A percentile compares a stretch with the other conserved stretches of the same genome.
phyloP scores from a whole-genome alignment of 176 grass and related monocot species.

The Otatea glauca region DNA sequence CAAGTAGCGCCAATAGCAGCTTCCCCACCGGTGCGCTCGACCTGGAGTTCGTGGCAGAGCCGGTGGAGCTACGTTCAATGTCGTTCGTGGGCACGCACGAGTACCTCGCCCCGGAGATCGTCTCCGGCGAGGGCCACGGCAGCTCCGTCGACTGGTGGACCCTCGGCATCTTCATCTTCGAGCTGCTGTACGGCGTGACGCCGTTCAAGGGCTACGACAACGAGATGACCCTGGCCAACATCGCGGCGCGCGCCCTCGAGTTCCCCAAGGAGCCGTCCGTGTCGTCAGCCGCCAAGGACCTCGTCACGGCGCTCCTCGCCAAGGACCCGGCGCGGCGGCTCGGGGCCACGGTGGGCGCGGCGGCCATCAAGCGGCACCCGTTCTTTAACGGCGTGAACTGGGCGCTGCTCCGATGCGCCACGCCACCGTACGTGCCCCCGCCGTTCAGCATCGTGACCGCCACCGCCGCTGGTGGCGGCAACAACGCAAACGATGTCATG shows the following conservation, averaged over 20 bases:
- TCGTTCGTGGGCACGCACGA: constrained; percentile 98
- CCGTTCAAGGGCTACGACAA: constrained; percentile 90
- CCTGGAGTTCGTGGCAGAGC: constrained; percentile 87
- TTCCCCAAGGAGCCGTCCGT: constrained; percentile 77
- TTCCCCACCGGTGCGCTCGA: constrained; percentile 37
- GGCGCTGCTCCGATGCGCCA: constrained; percentile 79
- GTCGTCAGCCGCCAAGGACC: constrained; percentile 58
- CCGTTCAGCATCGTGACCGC: constrained; percentile 30
- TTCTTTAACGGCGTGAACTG: constrained; percentile 91
- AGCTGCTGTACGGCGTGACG: constrained; percentile 88
- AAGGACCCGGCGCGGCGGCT: constrained; percentile 79
- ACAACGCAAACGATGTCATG: constrained; percentile 24
- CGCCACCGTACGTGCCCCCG: constrained; percentile 67
- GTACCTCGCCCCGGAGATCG: constrained; percentile 94
- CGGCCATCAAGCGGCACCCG: constrained; percentile 74
- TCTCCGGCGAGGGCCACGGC: constrained; percentile 91
- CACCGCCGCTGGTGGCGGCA: neutral
- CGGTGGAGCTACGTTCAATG: constrained; percentile 85
- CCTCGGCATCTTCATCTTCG: constrained; percentile 83
- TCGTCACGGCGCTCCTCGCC: constrained; percentile 65
- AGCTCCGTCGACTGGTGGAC: constrained; percentile 98
- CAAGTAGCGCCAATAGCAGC: neutral
- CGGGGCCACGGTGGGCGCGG: constrained; percentile 73
- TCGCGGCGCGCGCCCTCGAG: constrained; percentile 90
- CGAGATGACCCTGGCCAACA: constrained; percentile 87